Conservation (phyloP, 2,329 filamentous ascomycete genomes). For the Pseudogymnoascus sp. region DNA sequence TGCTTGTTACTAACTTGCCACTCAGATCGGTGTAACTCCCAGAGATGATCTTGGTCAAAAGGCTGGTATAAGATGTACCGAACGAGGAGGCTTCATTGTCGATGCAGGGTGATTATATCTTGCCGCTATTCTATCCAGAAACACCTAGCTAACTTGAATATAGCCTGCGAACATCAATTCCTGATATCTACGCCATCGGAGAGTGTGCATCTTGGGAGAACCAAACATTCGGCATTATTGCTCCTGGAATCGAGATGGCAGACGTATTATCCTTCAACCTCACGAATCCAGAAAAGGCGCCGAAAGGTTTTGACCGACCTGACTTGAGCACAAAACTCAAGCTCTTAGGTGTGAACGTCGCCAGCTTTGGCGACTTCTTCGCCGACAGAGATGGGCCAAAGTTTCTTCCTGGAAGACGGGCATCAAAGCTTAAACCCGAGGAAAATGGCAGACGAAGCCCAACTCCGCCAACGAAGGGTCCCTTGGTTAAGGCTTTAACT, state of each 20-base stretch:
- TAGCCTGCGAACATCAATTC: constrained; percentile 56
- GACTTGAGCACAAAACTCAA: constrained; percentile 90
- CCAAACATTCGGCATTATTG: constrained; percentile 82
- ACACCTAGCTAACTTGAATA: not conserved
- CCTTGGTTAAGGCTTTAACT: constrained; percentile 66
- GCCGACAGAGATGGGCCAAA: constrained; percentile 78
- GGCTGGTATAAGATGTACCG: constrained; percentile 64
- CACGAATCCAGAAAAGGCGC: constrained; percentile 61
- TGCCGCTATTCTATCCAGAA: not conserved
- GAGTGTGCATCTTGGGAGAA: constrained; percentile 87
- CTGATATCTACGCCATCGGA: constrained; percentile 77
- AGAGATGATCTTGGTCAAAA: constrained; percentile 66
- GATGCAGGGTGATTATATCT: constrained; percentile 44
- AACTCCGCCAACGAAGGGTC: constrained; percentile 41
- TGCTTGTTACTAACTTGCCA: not conserved
- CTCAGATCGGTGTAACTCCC: constrained; percentile 65
- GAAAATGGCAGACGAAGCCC: constrained; percentile 37
- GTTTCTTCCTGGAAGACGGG: constrained; percentile 55
- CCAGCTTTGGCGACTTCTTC: constrained; percentile 90
- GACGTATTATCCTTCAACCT: constrained; percentile 87
- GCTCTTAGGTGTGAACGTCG: constrained; percentile 81
- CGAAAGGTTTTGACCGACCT: constrained; percentile 58
- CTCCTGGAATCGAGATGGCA: constrained; percentile 86
- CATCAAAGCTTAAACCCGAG: constrained; percentile 41
- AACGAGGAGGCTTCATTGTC: constrained; percentile 68